Conservation (phyloP, 305 asterid genomes). For the Plantago lanceolata region DNA sequence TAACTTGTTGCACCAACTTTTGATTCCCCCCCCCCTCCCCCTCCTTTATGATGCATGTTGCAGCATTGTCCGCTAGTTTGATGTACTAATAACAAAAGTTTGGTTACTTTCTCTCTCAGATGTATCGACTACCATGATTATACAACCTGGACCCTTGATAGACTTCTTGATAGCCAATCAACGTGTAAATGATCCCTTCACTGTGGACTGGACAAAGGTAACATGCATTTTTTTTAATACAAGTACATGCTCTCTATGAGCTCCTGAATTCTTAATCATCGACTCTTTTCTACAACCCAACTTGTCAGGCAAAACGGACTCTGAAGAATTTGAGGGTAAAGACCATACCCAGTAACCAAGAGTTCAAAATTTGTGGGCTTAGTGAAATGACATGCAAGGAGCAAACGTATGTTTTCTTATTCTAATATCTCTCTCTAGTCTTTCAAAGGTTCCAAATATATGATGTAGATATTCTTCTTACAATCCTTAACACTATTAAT, state of each 20-base stretch:
- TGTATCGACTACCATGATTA: constrained; percentile 84
- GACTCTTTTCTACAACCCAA: constrained; percentile 1
- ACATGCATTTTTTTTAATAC: background rate
- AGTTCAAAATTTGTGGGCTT: constrained; percentile 59
- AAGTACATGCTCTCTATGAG: background rate
- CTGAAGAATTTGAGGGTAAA: constrained; percentile 61
- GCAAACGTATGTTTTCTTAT: constrained; percentile 36
- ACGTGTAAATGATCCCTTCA: constrained; percentile 56
- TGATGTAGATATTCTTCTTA: background rate
- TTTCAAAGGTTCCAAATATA: background rate
- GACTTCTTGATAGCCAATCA: constrained; percentile 70
- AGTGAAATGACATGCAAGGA: constrained; percentile 50
- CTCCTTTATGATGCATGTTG: background rate
- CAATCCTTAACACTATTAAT: background rate
- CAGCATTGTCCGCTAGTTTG: background rate
- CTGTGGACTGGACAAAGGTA: constrained; percentile 81
- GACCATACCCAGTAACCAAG: constrained; percentile 49
- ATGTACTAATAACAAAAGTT: background rate
- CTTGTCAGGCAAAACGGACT: constrained; percentile 51
- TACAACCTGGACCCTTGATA: constrained; percentile 71
- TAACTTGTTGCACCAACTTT: constrained; percentile 16
- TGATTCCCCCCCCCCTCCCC: background rate
- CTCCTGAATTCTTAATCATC: constrained; percentile 12
- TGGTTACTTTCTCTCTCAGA: constrained; percentile 32
- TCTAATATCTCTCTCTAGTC: background rate